phyloP scores from a whole-genome alignment of 306 rosid species.

The Pueraria montana region DNA sequence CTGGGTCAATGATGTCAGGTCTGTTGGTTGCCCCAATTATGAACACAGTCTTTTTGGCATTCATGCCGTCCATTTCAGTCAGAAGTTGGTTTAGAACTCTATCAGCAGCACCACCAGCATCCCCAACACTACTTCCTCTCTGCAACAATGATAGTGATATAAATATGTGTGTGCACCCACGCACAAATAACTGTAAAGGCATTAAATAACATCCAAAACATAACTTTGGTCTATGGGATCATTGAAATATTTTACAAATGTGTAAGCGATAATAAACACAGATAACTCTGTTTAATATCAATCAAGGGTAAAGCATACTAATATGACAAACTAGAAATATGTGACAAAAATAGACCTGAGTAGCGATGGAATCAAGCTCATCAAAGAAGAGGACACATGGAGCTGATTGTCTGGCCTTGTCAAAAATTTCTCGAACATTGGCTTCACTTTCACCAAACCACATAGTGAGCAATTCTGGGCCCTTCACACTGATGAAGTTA shows the following conservation, averaged over 20 bases:
- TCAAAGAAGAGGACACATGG: constrained; percentile 72
- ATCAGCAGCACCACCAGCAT: constrained; percentile 67
- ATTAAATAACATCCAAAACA: background rate
- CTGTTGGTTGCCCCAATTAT: constrained; percentile 69
- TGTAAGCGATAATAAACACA: background rate
- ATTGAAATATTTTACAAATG: background rate
- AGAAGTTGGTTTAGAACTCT: constrained; percentile 66
- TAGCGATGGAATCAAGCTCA: constrained; percentile 70
- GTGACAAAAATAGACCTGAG: constrained; percentile 51
- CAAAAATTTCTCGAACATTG: constrained; percentile 65
- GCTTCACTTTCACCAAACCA: constrained; percentile 76
- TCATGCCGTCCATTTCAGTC: constrained; percentile 70
- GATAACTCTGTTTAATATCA: background rate
- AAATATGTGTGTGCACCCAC: background rate
- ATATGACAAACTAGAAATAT: constrained; percentile 5
- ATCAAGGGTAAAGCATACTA: background rate
- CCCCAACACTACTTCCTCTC: constrained; percentile 68
- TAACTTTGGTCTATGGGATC: background rate
- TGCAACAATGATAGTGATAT: constrained; percentile 35
- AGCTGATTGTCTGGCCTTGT: constrained; percentile 67
- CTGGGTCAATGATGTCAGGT: constrained; percentile 67
- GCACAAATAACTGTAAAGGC: background rate
- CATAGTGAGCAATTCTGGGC: constrained; percentile 70
- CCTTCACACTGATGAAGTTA: constrained; percentile 66
- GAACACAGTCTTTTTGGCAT: constrained; percentile 62